Base-by-base conservation (phyloP, 768 basidiomycete species). In the Chalciporus sphaerocephalus region DNA sequence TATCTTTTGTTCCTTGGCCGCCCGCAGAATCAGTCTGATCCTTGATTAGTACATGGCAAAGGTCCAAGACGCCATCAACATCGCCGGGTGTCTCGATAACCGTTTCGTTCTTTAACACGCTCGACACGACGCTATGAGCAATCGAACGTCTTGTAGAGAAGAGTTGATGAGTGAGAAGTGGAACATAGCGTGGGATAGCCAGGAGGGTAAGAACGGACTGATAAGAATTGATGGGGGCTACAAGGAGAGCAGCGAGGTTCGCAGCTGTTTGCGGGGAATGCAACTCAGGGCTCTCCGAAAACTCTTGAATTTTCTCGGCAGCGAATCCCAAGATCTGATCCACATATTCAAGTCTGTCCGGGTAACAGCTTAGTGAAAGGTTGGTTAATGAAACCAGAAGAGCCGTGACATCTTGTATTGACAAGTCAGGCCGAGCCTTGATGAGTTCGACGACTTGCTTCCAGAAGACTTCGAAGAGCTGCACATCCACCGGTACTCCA, bases 401-500 rank as follows among this genome's bases (percentile, higher is more conserved):
- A 0, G 95, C 96, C 0, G 96, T 98, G 63, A 97, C 85, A 59
- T 99, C 96, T 66, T 97, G 95, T 61, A 99, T 92, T 37, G 92
- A 92, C 24, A 99, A 70, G 65, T 99, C 96, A 11, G 96, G 96
- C 49, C 96, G 87, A 49, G 95, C 94, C 80, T 94, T 96, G 74
- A 99, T 94, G 21, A 99, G 80, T 62, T 96, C 87, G 10, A 98
- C 94, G 5, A 98, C 92, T 64, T 99, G 96, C 52, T 88, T 85
- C 95, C 96, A 99, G 64, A 98, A 99, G 10, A 98, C 93, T 62
- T 99, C 96, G 51, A 99, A 99, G 41, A 99, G 68, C 60, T 87
- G 90, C 18, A 96, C 96, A 53, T 97, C 79, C 62, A 93, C 89
- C 7, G 96, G 96, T 34, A 98, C 83, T 16, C 96, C 96, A 64